A percentile compares a stretch with the other conserved stretches of the same genome.
Evolutionary conservation across 331 rosid species (phyloP).

Genomic region (Prunus yedoensis): DNA sequence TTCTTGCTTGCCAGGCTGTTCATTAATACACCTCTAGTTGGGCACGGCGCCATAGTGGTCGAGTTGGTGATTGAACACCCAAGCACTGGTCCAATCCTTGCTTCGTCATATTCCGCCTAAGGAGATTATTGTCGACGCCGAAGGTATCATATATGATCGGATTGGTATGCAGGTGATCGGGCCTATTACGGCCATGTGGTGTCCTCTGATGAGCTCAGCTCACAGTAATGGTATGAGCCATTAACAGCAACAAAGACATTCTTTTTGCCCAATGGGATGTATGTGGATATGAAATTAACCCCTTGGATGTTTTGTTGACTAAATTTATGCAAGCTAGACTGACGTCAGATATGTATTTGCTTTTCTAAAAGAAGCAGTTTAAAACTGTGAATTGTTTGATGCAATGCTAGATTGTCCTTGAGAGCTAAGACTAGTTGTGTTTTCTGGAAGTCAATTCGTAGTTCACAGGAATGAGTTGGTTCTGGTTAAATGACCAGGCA

Average conservation of each 20-base stretch:
- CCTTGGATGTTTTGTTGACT: background rate
- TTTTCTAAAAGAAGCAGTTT: background rate
- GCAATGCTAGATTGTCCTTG: background rate
- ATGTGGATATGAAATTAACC: background rate
- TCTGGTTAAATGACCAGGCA: background rate
- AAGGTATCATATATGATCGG: too few species aligned
- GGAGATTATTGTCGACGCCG: too few species aligned
- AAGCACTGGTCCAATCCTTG: too few species aligned
- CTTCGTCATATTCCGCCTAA: too few species aligned
- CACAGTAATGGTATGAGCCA: too few species aligned
- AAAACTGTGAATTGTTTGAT: background rate
- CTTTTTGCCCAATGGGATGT: background rate
- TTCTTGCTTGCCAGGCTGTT: too few species aligned
- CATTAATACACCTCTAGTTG: too few species aligned
- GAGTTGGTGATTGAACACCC: too few species aligned
- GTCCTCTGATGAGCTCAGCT: too few species aligned
- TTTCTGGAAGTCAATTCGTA: background rate
- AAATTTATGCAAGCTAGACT: background rate
- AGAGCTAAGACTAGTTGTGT: background rate
- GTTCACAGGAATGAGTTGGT: background rate
- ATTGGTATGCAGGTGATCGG: too few species aligned
- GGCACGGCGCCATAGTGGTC: too few species aligned
- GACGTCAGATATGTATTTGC: background rate
- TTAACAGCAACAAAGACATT: background rate
- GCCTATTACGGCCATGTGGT: too few species aligned